Evolutionary conservation across 345 rosid species (phyloP), one percentile per base, ranked within the genome.

Genomic region (Aquilaria sinensis): DNA sequence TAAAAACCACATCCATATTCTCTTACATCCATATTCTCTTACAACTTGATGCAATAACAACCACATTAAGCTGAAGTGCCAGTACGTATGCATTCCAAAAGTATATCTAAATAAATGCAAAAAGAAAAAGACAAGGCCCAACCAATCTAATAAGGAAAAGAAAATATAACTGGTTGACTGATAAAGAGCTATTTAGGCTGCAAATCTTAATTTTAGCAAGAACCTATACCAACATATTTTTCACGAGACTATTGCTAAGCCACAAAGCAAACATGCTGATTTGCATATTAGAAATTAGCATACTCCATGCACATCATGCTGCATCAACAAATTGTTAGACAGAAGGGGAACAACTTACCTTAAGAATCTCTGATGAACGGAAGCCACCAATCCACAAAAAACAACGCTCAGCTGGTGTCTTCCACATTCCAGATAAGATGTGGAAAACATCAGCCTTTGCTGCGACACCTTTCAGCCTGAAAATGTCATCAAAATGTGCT

Each of bases 351-450:
- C 10, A 46, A 1, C 70, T 70, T 69, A 84, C 98, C 87, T 89
- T 92, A 63, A 92, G 95, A 60, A 92, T 82, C 74, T 92, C 96
- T 3, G 96, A 92, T 47, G 98, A 83, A 37, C 98, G 98, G 70
- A 89, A 92, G 50, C 98, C 98, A 58, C 98, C 98, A 63, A 92
- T 80, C 98, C 98, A 92, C 80, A 92, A 64, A 74, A 89, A 92
- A 77, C 96, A 92, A 60, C 96, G 77, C 79, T 92, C 98, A 45
- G 94, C 98, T 29, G 98, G 98, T 64, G 96, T 92, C 77, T 86
- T 89, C 98, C 98, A 92, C 96, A 89, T 89, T 61, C 98, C 98
- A 12, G 98, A 92, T 70, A 92, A 70, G 62, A 92, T 77, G 72
- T 92, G 98, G 86, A 92, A 92, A 73, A 86, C 88, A 78, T 92